A percentile compares a stretch with the other conserved stretches of the same genome.
These are phyloP conservation scores for Prunus mume DNA, from an alignment of 306 rosid genomes.

Conservation along the genomic window DNA sequence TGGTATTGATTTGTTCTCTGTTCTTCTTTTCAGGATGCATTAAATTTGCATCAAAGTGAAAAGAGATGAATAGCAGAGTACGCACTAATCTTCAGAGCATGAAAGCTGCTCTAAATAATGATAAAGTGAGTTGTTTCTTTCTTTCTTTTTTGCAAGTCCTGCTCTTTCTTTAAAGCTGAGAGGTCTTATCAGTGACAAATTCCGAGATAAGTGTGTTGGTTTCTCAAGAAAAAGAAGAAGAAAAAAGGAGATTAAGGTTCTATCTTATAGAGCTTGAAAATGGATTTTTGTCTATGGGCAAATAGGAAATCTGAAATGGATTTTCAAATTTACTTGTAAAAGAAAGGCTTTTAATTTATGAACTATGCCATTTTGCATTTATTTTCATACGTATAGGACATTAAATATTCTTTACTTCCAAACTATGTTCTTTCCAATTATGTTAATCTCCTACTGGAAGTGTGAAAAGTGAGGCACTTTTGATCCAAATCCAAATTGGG, in stretches of 20 bases:
- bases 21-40: conserved; percentile 28
- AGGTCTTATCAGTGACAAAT: conserved; percentile 20
- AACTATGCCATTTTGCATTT: conserved; percentile 2
- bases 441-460: conserved; percentile 22
- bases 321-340: conserved; percentile 30
- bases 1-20: conserved; percentile 11
- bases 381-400: neutral
- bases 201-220: conserved; percentile 22
- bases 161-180: neutral
- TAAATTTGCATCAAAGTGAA: conserved; percentile 29
- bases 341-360: conserved; percentile 18
- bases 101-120: conserved; percentile 42
- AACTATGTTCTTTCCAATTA: conserved; percentile 4
- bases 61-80: conserved; percentile 56
- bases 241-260: neutral
- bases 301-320: conserved; percentile 14
- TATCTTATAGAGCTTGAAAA: conserved; percentile 8
- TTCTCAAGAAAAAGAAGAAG: conserved; percentile 25
- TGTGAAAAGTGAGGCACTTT: conserved; percentile 38
- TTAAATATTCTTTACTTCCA: conserved; percentile 20
- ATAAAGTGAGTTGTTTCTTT: conserved; percentile 44
- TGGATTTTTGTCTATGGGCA: neutral
- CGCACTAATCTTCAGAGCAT: conserved; percentile 61
- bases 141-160: neutral
- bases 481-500: conserved; percentile 56